Evolutionary conservation across 257 asterid genomes (phyloP), one percentile per base, ranked within the genome.

Genomic region (Fraxinus cuspidata): DNA sequence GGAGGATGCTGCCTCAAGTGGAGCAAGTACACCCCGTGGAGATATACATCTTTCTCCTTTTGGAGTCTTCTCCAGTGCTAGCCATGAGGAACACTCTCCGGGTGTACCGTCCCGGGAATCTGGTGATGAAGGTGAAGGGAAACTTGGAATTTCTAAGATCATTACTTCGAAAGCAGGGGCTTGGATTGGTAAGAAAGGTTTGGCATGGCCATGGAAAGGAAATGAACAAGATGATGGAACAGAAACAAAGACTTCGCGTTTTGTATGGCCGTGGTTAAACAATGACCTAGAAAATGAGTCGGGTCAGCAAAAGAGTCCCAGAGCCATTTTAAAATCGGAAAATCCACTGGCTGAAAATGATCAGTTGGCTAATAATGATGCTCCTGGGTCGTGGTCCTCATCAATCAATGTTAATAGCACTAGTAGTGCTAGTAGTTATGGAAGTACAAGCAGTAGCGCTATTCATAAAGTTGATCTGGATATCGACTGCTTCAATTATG

Each of bases 1-100:
- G 84, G 98, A 96, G 28, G 96, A 93, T 90, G 97, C 89, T 34
- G 90, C 91, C 77, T 93, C 97, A 10, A 90, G 97, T 89, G 96
- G 91, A 74, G 91, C 95, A 69, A 92, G 97, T 81, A 93, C 96
- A 9, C 97, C 99, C 34, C 84, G 90, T 82, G 97, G 92, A 75
- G 97, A 96, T 72, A 68, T 81, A 37, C 90, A 76, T 70, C 89
- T 85, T 82, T 88, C 96, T 66, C 89, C 95, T 32, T 86, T 89
- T 83, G 98, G 96, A 68, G 89, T 86, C 71, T 87, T 88, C 78
- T 86, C 94, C 73, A 82, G 84, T 75, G 81, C 49, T 75, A 67
- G 64, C 66, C 53, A 16, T 28, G 88, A 84, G 38, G 89, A 90
- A 76, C 77, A 78, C 77, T 81, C 88, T 34, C 86, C 87, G 0